Conservation (phyloP, 306 rosid genomes). For the Notholithocarpus densiflorus region DNA sequence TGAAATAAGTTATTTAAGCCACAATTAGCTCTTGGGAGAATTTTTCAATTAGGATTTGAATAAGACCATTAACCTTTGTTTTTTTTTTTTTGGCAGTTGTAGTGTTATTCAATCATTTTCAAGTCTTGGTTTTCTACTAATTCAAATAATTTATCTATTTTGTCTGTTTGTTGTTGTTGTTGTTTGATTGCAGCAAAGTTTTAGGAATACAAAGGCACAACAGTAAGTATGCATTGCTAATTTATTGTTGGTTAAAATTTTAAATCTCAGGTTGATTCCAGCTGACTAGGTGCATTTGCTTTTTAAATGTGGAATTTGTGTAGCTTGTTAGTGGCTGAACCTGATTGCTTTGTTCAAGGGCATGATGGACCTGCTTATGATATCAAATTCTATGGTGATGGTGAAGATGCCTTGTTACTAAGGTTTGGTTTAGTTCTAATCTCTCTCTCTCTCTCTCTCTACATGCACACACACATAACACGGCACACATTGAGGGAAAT, state of each 20-base stretch:
- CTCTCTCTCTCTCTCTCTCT: not conserved
- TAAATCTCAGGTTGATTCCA: not conserved
- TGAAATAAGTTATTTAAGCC: no score
- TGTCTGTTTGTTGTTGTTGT: not conserved
- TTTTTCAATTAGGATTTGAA: no score
- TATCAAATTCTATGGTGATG: slow-evolving; percentile 67
- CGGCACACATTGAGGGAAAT: no score
- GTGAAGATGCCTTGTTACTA: slow-evolving; percentile 56
- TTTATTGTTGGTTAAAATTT: not conserved
- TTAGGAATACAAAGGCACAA: slow-evolving; percentile 35
- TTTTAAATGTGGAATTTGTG: slow-evolving; percentile 24
- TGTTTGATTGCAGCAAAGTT: slow-evolving; percentile 52
- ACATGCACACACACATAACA: not conserved
- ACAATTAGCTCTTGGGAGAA: no score
- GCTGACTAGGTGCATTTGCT: slow-evolving; percentile 1
- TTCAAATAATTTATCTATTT: slow-evolving; percentile 2
- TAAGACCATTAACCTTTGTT: no score
- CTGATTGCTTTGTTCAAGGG: slow-evolving; percentile 62
- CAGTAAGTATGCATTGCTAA: slow-evolving; percentile 38
- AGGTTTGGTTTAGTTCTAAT: slow-evolving; percentile 48
- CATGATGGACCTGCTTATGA: slow-evolving; percentile 88
- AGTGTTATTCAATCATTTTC: not conserved
- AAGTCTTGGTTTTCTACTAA: not conserved
- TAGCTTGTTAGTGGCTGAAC: slow-evolving; percentile 61
- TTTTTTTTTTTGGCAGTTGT: no score